A percentile compares a stretch with the other conserved stretches of the same genome.
These are phyloP conservation scores for Tylopilus sp. DNA, from an alignment of 768 basidiomycete species.

Conservation along the genomic window DNA sequence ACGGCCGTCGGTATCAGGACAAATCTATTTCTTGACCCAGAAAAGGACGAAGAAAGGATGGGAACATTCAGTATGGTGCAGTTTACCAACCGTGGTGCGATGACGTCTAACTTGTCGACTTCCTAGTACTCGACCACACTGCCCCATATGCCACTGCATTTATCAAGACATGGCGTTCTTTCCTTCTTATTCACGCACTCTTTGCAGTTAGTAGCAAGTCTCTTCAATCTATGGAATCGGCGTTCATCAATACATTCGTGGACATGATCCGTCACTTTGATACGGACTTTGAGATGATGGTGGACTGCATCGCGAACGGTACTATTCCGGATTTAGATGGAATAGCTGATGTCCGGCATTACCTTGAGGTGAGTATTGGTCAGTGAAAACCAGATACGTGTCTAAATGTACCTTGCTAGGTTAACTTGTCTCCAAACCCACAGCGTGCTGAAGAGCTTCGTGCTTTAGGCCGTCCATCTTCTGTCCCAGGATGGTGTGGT, in stretches of 20 bases:
- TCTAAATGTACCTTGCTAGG: not conserved
- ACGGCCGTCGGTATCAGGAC: not conserved
- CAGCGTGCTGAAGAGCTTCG: conserved; percentile 11
- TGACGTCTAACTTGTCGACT: not conserved
- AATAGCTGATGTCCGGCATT: not conserved
- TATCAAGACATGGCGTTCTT: conserved; percentile 4
- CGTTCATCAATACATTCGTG: conserved; percentile 10
- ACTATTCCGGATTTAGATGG: not conserved
- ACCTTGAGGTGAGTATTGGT: not conserved
- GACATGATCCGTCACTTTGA: conserved; percentile 12
- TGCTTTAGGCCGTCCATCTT: not conserved
- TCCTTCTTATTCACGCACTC: not conserved
- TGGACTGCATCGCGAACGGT: conserved; percentile 14
- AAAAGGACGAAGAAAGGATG: not conserved
- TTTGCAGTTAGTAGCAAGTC: conserved; percentile 1
- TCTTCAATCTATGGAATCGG: not conserved
- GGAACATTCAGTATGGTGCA: not conserved
- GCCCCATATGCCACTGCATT: conserved; percentile 3
- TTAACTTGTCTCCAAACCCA: conserved; percentile 1
- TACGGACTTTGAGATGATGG: conserved; percentile 7
- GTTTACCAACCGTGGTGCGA: not conserved
- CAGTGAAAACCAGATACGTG: not conserved
- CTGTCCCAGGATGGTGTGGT: conserved; percentile 11
- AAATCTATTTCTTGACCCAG: not conserved
- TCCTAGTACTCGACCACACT: conserved; percentile 1